phyloP scores from a whole-genome alignment of 257 asterid genomes.

The Plantago ovata region DNA sequence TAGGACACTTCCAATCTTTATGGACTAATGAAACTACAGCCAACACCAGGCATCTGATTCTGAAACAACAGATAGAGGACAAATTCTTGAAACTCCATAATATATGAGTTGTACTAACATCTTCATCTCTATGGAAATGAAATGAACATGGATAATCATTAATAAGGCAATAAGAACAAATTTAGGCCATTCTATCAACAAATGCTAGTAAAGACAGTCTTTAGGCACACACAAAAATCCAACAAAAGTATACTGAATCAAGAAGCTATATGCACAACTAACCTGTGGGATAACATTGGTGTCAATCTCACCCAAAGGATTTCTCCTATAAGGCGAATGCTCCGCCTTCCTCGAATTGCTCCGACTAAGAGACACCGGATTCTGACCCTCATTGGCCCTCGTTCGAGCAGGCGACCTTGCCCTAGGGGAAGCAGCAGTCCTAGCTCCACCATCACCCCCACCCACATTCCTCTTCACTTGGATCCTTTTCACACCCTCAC shows the following conservation, averaged over 20 bases:
- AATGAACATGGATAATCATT: not conserved
- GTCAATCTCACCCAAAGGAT: constrained; percentile 79
- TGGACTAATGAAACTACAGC: no score
- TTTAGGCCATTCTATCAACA: not conserved
- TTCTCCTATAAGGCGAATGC: constrained; percentile 73
- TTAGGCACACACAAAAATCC: not conserved
- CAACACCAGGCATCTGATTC: no score
- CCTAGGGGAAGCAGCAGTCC: constrained; percentile 72
- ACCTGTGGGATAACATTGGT: constrained; percentile 61
- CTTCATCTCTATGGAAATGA: not conserved
- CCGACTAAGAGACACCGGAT: constrained; percentile 64
- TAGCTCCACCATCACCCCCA: constrained; percentile 26
- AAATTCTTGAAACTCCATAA: no score
- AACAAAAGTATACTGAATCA: not conserved
- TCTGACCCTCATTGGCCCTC: constrained; percentile 41
- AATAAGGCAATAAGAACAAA: not conserved
- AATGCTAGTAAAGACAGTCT: not conserved
- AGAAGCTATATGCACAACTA: not conserved
- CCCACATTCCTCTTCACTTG: constrained; percentile 83
- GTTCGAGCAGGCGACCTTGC: constrained; percentile 81
- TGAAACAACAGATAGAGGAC: no score
- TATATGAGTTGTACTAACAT: no score
- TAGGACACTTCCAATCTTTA: no score
- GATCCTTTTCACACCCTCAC: constrained; percentile 58
- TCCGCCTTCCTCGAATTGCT: constrained; percentile 95